Conservation (phyloP, 495 filamentous ascomycete genomes). For the Xylona heveae region DNA sequence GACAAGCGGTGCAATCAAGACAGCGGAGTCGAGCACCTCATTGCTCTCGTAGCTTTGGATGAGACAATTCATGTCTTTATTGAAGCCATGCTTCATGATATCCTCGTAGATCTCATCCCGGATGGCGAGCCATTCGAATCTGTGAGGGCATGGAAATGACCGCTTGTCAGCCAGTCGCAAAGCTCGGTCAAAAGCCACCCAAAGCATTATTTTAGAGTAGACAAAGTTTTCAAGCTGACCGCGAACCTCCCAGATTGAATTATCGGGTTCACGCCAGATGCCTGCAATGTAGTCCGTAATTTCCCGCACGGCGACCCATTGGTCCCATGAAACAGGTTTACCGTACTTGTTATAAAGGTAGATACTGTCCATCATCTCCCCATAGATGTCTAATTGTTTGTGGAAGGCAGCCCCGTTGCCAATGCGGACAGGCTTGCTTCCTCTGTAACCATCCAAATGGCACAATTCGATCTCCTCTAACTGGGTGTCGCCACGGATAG, state of each 20-base stretch:
- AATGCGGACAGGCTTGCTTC: constrained; percentile 46
- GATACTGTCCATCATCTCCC: constrained; percentile 53
- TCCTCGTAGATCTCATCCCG: constrained; percentile 48
- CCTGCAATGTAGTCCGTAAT: constrained; percentile 30
- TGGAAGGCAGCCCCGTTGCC: constrained; percentile 57
- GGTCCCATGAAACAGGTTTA: constrained; percentile 45
- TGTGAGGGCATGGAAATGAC: constrained; percentile 44
- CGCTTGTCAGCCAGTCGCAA: constrained; percentile 49
- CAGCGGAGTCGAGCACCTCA: constrained; percentile 45
- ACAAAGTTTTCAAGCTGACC: constrained; percentile 51
- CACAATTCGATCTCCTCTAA: constrained; percentile 15
- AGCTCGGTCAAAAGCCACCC: constrained; percentile 54
- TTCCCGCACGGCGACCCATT: constrained; percentile 38
- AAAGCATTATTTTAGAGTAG: constrained; percentile 56
- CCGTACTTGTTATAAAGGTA: constrained; percentile 63
- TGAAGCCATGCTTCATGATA: constrained; percentile 31
- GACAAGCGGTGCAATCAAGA: constrained; percentile 50
- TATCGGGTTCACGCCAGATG: constrained; percentile 35
- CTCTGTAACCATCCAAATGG: constrained; percentile 46
- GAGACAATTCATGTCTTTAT: constrained; percentile 38
- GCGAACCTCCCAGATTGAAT: constrained; percentile 63
- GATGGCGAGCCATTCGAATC: constrained; percentile 34
- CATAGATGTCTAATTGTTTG: constrained; percentile 55
- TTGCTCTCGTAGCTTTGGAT: constrained; percentile 48
- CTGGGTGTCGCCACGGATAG: constrained; percentile 46